Conservation (phyloP, 2,329 filamentous ascomycete genomes). For the Tricladium varicosporioides region DNA sequence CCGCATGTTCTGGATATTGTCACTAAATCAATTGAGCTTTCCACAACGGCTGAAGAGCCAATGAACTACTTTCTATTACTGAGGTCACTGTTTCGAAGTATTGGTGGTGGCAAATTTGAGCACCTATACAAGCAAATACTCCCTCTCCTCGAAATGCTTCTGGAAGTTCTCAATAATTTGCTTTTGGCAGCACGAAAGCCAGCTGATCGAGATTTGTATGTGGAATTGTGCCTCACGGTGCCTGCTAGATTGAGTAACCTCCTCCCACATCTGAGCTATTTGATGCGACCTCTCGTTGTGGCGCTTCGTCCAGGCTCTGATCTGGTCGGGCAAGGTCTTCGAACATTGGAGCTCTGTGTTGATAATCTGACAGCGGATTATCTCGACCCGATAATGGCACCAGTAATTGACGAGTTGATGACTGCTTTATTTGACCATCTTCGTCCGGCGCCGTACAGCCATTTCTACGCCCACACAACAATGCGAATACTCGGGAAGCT, state of each 20-base stretch:
- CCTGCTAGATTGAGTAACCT: slow-evolving; percentile 92
- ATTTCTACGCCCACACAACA: slow-evolving; percentile 96
- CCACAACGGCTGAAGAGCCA: slow-evolving; percentile 91
- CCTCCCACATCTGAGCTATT: slow-evolving; percentile 88
- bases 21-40: slow-evolving; percentile 94
- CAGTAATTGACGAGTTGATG: slow-evolving; percentile 98
- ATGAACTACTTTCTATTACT: slow-evolving; percentile 98
- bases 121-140: slow-evolving; percentile 98
- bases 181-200: slow-evolving; percentile 88
- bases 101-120: slow-evolving; percentile 95
- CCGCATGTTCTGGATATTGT: slow-evolving; percentile 97
- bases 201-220: slow-evolving; percentile 89
- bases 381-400: slow-evolving; percentile 97
- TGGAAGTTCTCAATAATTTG: slow-evolving; percentile 95
- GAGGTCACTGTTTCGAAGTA: slow-evolving; percentile 90
- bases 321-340: slow-evolving; percentile 87
- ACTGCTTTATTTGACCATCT: slow-evolving; percentile 95
- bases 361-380: slow-evolving; percentile 98
- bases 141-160: slow-evolving; percentile 91
- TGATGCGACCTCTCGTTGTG: slow-evolving; percentile 97
- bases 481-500: slow-evolving; percentile 97
- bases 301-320: slow-evolving; percentile 89
- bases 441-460: slow-evolving; percentile 88
- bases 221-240: slow-evolving; percentile 94
- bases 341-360: slow-evolving; percentile 93